Base-by-base conservation (phyloP, 2,329 filamentous ascomycete species). In the Fusarium succisae region DNA sequence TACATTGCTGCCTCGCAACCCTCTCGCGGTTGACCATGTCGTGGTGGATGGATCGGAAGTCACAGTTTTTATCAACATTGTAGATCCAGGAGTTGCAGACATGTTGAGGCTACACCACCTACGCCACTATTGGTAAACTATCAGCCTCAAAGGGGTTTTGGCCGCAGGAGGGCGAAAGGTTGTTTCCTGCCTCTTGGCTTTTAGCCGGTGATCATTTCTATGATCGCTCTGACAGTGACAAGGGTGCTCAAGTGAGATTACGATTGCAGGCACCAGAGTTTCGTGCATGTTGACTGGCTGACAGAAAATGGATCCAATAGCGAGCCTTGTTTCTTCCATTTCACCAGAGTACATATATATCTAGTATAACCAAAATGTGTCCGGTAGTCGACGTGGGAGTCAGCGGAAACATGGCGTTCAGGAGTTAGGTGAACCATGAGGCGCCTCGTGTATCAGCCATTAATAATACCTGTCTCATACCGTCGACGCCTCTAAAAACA, bases 61-160 rank as follows among this genome's bases (percentile, higher is more conserved):
- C 55, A 63, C 54, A 57, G 41, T 68, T 68, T 72, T 63, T 57
- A 66, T 65, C 37, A 70, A 28, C 66, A 65, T 43, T 62, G 26
- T 39, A 66, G 48, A 56, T 45, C 50, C 38, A 48, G 63, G 37
- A 54, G 26, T 58, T 35, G 50, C 38, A 56, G 53, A 43, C 28
- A 35, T 20, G 54, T 57, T 57, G 54, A 57, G 54, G 26, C 55
- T 57, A 20, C 41, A 47, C 28, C 32, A 20, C 32, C 48, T 48
- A 63, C 53, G 53, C 70, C 61, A 69, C 67, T 39, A 57, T 63
- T 72, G 43, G 43, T 45, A 53, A 59, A 53, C 55, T 57, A 70
- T 75, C 55, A 73, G 71, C 71, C 69, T 75, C 73, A 70, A 75
- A 75, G 61, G 59, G 73, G 73, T 56, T 75, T 59, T 73, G 69